Evolutionary conservation across 225 moss, liverwort and hornwort genomes (phyloP).

Genomic region (Takakia lepidozioides): DNA sequence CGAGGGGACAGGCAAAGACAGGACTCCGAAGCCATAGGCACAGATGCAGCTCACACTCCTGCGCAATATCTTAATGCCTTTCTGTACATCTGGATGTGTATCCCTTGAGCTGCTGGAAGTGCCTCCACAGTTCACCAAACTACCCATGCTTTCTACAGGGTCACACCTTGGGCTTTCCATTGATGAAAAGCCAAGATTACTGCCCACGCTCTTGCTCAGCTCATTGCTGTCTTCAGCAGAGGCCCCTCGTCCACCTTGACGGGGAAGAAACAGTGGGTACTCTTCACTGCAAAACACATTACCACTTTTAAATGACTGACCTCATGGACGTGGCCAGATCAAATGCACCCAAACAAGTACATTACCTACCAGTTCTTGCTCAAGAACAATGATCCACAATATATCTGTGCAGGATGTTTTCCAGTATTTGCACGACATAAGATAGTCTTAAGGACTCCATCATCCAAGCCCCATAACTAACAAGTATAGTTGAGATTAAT

Average conservation of each 20-base stretch:
- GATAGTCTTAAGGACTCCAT: too few species aligned
- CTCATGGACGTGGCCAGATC: too few species aligned
- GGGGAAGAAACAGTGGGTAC: constrained; percentile 85
- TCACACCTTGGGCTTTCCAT: constrained; percentile 67
- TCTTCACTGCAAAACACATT: constrained; percentile 65
- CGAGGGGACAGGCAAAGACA: constrained; percentile 62
- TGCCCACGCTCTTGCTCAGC: constrained; percentile 49
- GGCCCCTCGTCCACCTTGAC: constrained; percentile 54
- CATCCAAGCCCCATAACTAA: too few species aligned
- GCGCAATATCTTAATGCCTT: constrained; percentile 70
- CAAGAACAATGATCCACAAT: too few species aligned
- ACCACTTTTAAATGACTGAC: too few species aligned
- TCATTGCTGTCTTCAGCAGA: constrained; percentile 45
- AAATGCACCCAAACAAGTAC: too few species aligned
- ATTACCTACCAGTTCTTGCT: too few species aligned
- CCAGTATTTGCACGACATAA: too few species aligned
- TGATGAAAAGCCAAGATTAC: constrained; percentile 62
- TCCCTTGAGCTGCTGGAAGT: constrained; percentile 40
- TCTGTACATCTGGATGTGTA: constrained; percentile 69
- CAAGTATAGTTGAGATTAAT: too few species aligned
- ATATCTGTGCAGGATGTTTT: too few species aligned
- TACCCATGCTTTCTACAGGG: constrained; percentile 50
- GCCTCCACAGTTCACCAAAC: constrained; percentile 45
- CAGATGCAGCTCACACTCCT: constrained; percentile 75
- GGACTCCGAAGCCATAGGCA: constrained; percentile 63